Base-by-base conservation (phyloP, 148 eudicot genomes). In the Vaccinium vitisidaea region DNA sequence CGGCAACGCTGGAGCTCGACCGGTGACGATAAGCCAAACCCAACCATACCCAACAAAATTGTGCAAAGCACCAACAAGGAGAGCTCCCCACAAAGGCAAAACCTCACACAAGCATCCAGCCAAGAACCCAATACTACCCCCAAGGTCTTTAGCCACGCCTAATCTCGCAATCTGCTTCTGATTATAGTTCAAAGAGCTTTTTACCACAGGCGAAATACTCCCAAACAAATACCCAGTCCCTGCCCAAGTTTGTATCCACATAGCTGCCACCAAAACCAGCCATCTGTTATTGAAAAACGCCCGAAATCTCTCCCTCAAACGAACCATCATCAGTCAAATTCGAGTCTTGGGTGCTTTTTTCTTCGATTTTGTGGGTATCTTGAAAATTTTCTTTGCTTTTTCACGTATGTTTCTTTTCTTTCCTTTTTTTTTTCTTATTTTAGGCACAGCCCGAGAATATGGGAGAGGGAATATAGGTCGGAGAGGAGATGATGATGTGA, bases 201-300 rank as follows among this genome's bases (percentile, higher is more conserved):
- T 96, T 1, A 96, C 90, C 23, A 86, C 91, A 4, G 99, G 99
- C 0, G 99, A 96, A 49, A 96, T 91, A 77, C 99, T 97, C 81
- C 99, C 99, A 86, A 97, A 97, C 81, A 97, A 48, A 56, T 97
- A 97, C 79, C 99, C 99, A 79, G 95, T 88, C 0, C 99, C 99
- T 5, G 93, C 98, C 84, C 97, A 95, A 1, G 99, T 89, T 87
- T 97, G 98, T 63, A 97, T 90, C 99, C 98, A 97, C 90, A 95
- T 97, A 71, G 82, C 86, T 0, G 86, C 86, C 77, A 84, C 86
- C 15, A 84, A 84, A 9, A 84, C 86, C 65, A 84, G 69, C 86
- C 86, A 84, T 78, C 86, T 69, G 83, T 80, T 84, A 63, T 80
- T 84, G 16, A 77, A 59, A 30, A 84, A 84, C 43, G 58, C 81